Evolutionary conservation across 1,139 yeast species (phyloP).

Genomic region (Suhomyces kunorum): DNA sequence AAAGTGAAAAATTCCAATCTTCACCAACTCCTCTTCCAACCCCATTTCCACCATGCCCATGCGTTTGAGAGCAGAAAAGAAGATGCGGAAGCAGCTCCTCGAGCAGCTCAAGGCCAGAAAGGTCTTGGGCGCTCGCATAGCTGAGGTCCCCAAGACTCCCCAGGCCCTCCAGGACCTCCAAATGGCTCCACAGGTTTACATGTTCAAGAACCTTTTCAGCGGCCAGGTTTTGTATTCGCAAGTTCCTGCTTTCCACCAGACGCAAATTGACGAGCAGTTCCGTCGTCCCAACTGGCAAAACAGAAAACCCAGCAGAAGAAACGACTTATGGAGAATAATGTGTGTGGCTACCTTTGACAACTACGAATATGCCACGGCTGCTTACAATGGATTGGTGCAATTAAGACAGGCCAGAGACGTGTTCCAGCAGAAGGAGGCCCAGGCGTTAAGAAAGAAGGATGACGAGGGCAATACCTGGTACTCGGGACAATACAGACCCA

Average conservation of each 20-base stretch:
- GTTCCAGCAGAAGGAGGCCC: conserved; percentile 58
- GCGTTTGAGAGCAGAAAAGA: conserved; percentile 50
- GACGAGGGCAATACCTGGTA: conserved; percentile 82
- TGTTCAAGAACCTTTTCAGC: conserved; percentile 80
- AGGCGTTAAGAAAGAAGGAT: conserved; percentile 68
- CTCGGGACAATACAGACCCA: conserved; percentile 85
- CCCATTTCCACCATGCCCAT: conserved; percentile 36
- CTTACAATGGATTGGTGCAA: conserved; percentile 73
- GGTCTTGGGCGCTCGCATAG: conserved; percentile 47
- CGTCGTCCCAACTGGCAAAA: conserved; percentile 87
- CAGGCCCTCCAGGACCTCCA: conserved; percentile 37
- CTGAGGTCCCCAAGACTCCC: conserved; percentile 40
- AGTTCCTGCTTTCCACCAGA: conserved; percentile 68
- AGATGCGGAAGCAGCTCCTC: conserved; percentile 51
- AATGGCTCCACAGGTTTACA: conserved; percentile 78
- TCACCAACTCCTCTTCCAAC: background rate
- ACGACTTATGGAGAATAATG: conserved; percentile 90
- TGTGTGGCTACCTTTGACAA: conserved; percentile 73
- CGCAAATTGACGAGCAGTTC: conserved; percentile 72
- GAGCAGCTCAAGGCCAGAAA: conserved; percentile 50
- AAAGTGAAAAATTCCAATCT: conserved; percentile 7
- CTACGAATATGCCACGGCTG: conserved; percentile 68
- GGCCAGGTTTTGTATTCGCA: conserved; percentile 92
- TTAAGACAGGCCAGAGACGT: conserved; percentile 74
- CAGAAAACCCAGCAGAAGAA: conserved; percentile 73